phyloP scores from a whole-genome alignment of 352 stramenopile species.

The Phytopythium cucurbitacearum region DNA sequence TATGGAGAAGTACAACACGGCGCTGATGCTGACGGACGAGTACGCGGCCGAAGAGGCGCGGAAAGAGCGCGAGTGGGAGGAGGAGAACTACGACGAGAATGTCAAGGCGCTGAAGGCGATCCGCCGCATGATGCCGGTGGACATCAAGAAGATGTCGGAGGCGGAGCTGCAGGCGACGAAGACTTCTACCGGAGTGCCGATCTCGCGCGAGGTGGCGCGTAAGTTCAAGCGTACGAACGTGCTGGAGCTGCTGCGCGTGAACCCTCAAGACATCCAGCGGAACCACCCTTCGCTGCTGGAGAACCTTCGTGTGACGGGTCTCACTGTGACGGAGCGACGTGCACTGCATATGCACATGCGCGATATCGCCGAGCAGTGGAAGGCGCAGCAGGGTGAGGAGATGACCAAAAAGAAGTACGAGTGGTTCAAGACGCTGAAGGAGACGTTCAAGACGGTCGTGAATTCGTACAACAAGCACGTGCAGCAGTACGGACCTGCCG shows the following conservation, averaged over 20 bases:
- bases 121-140: constrained; percentile 89
- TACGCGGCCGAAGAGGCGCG: constrained; percentile 88
- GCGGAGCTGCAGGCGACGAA: constrained; percentile 60
- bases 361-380: constrained; percentile 84
- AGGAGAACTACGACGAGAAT: constrained; percentile 86
- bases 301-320: constrained; percentile 88
- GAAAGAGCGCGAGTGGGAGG: constrained; percentile 90
- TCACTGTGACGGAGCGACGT: constrained; percentile 88
- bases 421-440: constrained; percentile 91
- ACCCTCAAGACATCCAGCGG: constrained; percentile 83
- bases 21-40: constrained; percentile 91
- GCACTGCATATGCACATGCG: constrained; percentile 87
- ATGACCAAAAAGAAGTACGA: constrained; percentile 91
- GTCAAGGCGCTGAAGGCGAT: constrained; percentile 86
- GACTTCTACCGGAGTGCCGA: constrained; percentile 72
- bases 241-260: constrained; percentile 83
- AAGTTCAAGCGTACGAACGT: constrained; percentile 94
- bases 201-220: constrained; percentile 76
- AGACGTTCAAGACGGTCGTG: constrained; percentile 91
- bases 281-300: constrained; percentile 89
- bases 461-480: constrained; percentile 90
- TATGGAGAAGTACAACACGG: constrained; percentile 93
- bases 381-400: constrained; percentile 86
- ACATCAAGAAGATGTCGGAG: constrained; percentile 91
- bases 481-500: constrained; percentile 84